These are phyloP conservation scores for Cordyceps pruinosa DNA, from an alignment of 2,329 filamentous ascomycete species.

Conservation along the genomic window DNA sequence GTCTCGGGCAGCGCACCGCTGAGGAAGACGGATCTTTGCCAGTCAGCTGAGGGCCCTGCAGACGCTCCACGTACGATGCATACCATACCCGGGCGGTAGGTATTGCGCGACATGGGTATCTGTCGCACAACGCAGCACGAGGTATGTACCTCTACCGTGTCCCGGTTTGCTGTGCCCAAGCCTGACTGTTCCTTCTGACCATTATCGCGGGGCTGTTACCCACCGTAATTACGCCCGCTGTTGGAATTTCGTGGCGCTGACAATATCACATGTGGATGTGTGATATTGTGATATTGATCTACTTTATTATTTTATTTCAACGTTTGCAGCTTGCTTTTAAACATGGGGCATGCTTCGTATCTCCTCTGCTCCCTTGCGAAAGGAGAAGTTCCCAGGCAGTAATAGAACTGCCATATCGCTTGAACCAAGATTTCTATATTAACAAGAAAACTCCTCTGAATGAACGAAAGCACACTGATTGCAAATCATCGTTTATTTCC, in stretches of 20 bases:
- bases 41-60: background rate
- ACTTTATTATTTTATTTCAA: too few species aligned
- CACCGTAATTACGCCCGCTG: background rate
- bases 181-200: background rate
- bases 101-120: background rate
- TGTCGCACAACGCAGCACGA: background rate
- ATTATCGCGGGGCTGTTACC: background rate
- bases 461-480: too few species aligned
- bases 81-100: too few species aligned
- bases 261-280: background rate
- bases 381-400: too few species aligned
- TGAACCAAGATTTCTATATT: too few species aligned
- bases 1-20: background rate
- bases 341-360: too few species aligned
- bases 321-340: too few species aligned
- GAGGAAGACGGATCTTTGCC: background rate
- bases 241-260: background rate
- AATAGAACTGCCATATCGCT: too few species aligned
- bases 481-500: slow-evolving; percentile 17
- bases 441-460: too few species aligned
- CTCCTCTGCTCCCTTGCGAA: too few species aligned
- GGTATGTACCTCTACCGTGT: background rate
- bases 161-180: too few species aligned
- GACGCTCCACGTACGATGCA: background rate
- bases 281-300: background rate